Conservation (phyloP, 1,284 basidiomycete species). For the Rugosomyces carneus region DNA sequence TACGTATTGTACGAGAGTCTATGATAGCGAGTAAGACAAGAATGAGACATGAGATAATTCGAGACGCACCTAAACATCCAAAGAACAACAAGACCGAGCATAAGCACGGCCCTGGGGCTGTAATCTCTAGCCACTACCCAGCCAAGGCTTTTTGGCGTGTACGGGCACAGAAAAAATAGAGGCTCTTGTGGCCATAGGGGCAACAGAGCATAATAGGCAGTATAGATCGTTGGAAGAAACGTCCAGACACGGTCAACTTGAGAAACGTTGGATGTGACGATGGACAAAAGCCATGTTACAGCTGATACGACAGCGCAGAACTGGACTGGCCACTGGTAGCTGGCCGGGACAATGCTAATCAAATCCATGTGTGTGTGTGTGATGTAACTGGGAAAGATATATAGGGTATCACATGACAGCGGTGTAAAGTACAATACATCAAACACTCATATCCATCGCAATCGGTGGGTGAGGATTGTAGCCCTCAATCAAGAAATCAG, state of each 20-base stretch:
- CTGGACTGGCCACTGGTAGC: conserved; percentile 52
- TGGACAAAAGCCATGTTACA: conserved; percentile 48
- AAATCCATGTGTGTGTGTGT: conserved; percentile 18
- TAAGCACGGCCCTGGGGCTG: conserved; percentile 65
- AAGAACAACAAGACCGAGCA: conserved; percentile 58
- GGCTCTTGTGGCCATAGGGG: conserved; percentile 56
- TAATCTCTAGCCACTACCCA: conserved; percentile 39
- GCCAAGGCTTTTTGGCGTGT: conserved; percentile 44
- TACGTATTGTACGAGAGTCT: conserved; percentile 83
- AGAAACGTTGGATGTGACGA: conserved; percentile 75
- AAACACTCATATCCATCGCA: conserved; percentile 98
- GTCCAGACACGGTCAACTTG: conserved; percentile 82
- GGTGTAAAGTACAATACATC: conserved; percentile 18
- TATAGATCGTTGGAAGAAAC: conserved; percentile 76
- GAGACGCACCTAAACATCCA: conserved; percentile 62
- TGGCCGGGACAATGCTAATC: conserved; percentile 24
- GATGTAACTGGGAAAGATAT: background rate
- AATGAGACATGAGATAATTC: background rate
- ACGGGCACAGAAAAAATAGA: conserved; percentile 45
- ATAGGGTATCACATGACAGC: background rate
- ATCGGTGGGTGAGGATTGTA: conserved; percentile 86
- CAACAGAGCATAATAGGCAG: conserved; percentile 66
- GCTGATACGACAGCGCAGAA: conserved; percentile 48
- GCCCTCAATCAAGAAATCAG: conserved; percentile 82
- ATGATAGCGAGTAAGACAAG: background rate